Evolutionary conservation across 2,329 filamentous ascomycete genomes (phyloP), one percentile per base, ranked within the genome.

Genomic region (Clarireedia paspali): DNA sequence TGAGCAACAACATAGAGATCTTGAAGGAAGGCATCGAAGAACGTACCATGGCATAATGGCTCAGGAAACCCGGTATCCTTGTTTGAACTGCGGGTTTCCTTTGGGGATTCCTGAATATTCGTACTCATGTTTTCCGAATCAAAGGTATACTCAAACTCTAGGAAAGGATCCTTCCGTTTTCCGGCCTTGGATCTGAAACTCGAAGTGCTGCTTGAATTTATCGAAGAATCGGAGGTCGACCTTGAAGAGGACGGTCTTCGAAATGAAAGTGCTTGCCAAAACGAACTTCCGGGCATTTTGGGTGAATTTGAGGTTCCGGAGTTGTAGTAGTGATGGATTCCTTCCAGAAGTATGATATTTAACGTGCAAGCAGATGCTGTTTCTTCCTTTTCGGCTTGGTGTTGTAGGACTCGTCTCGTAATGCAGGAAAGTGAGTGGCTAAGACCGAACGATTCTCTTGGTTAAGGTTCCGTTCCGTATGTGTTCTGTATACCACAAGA

Each of bases 21-120:
- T 14, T 17, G 26, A 14, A 5, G 17, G 15, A 34, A 17, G 4
- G 26, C 20, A 14, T 20, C 27, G 17, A n/a, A 51, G 42, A 44
- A 44, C 60, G 23, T 55, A 69, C 67, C 59, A 47, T 50, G 50
- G 55, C 59, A 60, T 6, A 69, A 59, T 14, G 68, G 68, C 49
- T 70, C 68, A 6, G 63, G 64, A 39, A 70, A 70, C 12, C 68
- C 68, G 7, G 70, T 73, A 5, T 74, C 72, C n/a, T 70, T 69
- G 14, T 39, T 52, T 39, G 47, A 27, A 30, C 23, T 20, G 20
- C 15, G 14, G 20, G 38, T 17, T 26, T 47, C 6, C 27, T 47
- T 38, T 50, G 54, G 36, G 5, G 55, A 38, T 24, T 63, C 62
- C 51, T 64, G 63, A 23, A 64, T 53, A 42, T 62, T 44, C 12